Conservation (phyloP, 1,139 yeast species). For the Saccharomyces hybrid region DNA sequence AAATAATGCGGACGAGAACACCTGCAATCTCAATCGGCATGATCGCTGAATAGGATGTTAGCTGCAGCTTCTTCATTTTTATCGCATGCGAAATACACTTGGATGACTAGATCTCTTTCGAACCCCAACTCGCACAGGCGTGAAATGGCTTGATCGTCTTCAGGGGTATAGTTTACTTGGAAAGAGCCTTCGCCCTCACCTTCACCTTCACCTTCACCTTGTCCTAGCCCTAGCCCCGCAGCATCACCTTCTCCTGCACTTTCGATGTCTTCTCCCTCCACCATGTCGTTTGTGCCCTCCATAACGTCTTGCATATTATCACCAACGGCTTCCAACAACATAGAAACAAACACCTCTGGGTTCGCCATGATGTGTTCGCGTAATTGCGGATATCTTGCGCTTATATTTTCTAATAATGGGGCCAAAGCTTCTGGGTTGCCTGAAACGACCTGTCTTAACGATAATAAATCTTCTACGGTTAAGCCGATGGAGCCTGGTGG, state of each 20-base stretch:
- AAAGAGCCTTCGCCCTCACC: constrained; percentile 26
- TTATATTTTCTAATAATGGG: constrained; percentile 73
- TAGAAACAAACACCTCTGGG: constrained; percentile 78
- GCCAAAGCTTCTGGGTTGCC: constrained; percentile 87
- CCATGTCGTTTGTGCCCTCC: constrained; percentile 15
- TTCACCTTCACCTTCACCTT: constrained; percentile 26
- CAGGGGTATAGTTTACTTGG: constrained; percentile 49
- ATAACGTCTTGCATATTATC: constrained; percentile 32
- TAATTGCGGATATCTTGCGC: constrained; percentile 78
- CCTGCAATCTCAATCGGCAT: constrained; percentile 21
- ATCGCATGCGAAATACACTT: constrained; percentile 96
- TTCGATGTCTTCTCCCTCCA: constrained; percentile 3
- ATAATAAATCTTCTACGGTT: constrained; percentile 45
- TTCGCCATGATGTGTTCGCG: constrained; percentile 76
- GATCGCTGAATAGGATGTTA: constrained; percentile 57
- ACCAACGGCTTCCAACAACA: constrained; percentile 55
- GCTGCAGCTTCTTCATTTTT: constrained; percentile 97
- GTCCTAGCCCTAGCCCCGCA: neutral
- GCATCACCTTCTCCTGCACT: constrained; percentile 9
- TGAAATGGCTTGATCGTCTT: constrained; percentile 80
- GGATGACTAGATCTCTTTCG: constrained; percentile 78
- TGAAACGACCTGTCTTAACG: constrained; percentile 71
- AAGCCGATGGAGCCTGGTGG: constrained; percentile 32
- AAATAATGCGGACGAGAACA: neutral
- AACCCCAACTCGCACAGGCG: constrained; percentile 91